Base-by-base conservation (phyloP, 2,329 filamentous ascomycete genomes). In the Exophiala phaeomuriformis region DNA sequence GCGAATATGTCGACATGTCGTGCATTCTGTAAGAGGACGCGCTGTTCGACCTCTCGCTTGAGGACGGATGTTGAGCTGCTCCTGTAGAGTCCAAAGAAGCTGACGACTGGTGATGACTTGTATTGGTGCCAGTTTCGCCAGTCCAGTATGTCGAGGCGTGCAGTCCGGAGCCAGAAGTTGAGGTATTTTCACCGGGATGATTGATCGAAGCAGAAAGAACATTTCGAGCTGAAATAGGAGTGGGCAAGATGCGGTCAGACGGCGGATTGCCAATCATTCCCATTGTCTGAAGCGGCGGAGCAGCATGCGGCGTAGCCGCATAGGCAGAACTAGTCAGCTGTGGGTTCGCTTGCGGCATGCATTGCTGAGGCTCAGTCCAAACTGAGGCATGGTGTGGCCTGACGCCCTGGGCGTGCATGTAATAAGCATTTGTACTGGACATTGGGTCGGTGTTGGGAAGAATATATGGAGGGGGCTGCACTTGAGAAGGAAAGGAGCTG, bases 391-490 rank as follows among this genome's bases (percentile, higher is more conserved):
- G 53, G 39, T 54, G 49, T 51, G 51, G 54, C 30, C 57, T 46
- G 10, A 55, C 52, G 7, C 51, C 52, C 10, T 55, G 46, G 8
- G 51, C 39, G 31, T 57, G 55, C 10, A 49, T 37, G 43, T 57
- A 59, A 46, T 51, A 59, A 28, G 47, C 42, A 47, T 50, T 58
- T 30, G 43, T 28, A 51, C 60, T 49, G 8, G 52, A 49, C 32
- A 64, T 64, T 5, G 68, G 63, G 8, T 68, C 61, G 5, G 64
- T 65, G 51, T 64, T 66, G 10, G 69, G 64, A 3, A 71, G 59
- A 57, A 69, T 66, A 49, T 71, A 72, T 19, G 63, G 56, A 31
- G 70, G 63, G 6, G 69, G 61, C 5, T 41, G 39, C 19, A 41
- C 39, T 48, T 68, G 66, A 28, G 65, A 54, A 29, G 53, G 59